Evolutionary conservation across 495 filamentous ascomycete genomes (phyloP).

Genomic region (Xanthoparmelia taractica): DNA sequence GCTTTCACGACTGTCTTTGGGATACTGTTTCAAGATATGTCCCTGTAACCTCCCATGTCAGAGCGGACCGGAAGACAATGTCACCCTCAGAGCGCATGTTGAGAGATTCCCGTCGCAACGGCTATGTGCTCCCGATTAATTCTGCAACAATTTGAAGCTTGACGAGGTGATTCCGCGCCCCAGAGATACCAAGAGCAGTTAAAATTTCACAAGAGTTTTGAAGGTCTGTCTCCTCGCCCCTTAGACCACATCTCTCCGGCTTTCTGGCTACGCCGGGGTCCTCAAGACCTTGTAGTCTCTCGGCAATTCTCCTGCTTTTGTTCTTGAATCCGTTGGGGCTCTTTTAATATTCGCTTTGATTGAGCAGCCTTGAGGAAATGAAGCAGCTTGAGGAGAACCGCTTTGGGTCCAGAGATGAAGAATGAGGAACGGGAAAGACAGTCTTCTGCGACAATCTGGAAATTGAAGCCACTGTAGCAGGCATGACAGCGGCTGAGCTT

Average conservation of each 20-base stretch:
- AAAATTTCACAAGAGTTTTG: constrained; percentile 26
- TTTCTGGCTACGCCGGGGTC: constrained; percentile 27
- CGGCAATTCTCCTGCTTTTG: constrained; percentile 31
- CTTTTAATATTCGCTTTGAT: constrained; percentile 32
- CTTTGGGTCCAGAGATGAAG: constrained; percentile 18
- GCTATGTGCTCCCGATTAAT: background rate
- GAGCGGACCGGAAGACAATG: constrained; percentile 37
- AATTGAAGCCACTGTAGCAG: constrained; percentile 23
- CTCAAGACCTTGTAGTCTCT: constrained; percentile 33
- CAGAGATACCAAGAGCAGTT: constrained; percentile 33
- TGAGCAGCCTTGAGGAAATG: constrained; percentile 30
- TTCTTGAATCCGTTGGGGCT: constrained; percentile 31
- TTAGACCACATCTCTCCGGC: constrained; percentile 31
- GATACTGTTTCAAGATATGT: constrained; percentile 31
- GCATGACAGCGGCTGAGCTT: constrained; percentile 10
- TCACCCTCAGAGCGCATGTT: constrained; percentile 25
- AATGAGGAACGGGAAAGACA: constrained; percentile 24
- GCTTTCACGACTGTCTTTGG: constrained; percentile 17
- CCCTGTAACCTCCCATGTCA: constrained; percentile 36
- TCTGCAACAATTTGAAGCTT: constrained; percentile 31
- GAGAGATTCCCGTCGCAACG: background rate
- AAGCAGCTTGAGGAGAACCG: constrained; percentile 11
- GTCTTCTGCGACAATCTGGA: constrained; percentile 23
- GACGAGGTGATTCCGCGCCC: constrained; percentile 36
- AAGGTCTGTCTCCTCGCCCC: constrained; percentile 7